These are phyloP conservation scores for Durusdinium trenchii DNA, from an alignment of 73 alveolate species.

Conservation along the genomic window DNA sequence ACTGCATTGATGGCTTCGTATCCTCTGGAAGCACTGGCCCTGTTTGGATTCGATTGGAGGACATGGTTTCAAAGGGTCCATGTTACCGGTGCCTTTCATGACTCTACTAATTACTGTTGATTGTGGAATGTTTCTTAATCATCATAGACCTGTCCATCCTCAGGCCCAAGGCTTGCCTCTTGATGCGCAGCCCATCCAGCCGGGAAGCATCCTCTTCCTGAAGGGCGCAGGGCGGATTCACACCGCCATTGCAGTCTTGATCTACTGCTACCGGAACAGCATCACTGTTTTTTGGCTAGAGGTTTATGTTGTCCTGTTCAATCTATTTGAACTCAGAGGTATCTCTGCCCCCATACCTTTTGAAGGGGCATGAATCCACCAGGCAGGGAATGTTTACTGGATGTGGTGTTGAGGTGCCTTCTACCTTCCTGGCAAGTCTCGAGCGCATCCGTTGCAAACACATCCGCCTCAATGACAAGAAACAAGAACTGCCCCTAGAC, in stretches of 20 bases:
- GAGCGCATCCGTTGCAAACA: constrained; percentile 6
- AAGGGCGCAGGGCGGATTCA: constrained; percentile 36
- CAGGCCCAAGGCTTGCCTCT: neutral
- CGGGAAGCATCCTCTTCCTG: neutral
- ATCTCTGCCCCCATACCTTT: neutral
- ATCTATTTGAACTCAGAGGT: neutral
- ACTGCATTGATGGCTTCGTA: neutral
- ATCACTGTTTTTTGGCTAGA: neutral
- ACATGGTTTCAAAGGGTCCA: neutral
- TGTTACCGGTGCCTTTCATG: too few species aligned
- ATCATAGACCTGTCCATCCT: neutral
- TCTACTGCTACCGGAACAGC: neutral
- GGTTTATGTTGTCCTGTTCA: neutral
- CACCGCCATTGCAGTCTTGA: constrained; percentile 10
- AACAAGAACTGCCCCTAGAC: constrained; percentile 17
- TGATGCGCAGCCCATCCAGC: neutral
- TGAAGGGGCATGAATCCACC: too few species aligned
- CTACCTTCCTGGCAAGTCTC: neutral
- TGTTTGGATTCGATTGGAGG: neutral
- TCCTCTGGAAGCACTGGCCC: neutral
- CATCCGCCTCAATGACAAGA: constrained; percentile 3
- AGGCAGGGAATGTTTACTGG: too few species aligned
- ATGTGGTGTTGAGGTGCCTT: neutral
- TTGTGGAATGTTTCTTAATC: neutral
- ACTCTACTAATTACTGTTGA: too few species aligned